Conservation (phyloP, 352 stramenopile species). For the Phytophthora pini region DNA sequence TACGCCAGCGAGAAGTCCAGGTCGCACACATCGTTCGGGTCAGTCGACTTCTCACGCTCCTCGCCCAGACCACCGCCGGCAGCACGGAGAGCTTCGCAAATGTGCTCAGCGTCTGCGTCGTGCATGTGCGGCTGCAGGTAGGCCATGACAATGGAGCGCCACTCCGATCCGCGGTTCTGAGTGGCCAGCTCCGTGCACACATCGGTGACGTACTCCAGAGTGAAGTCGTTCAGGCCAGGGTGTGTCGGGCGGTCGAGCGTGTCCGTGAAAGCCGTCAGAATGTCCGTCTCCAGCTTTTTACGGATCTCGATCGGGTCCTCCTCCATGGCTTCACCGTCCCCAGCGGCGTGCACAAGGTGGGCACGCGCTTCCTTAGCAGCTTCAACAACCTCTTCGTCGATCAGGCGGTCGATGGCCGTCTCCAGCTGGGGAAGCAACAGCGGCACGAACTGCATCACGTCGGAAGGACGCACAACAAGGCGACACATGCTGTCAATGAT, state of each 20-base stretch:
- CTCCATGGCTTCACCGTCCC: conserved; percentile 55
- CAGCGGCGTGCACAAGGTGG: conserved; percentile 64
- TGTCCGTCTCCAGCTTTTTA: conserved; percentile 52
- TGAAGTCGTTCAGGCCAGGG: conserved; percentile 57
- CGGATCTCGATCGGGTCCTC: conserved; percentile 67
- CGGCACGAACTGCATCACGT: conserved; percentile 93
- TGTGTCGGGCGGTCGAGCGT: conserved; percentile 56
- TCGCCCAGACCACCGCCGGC: conserved; percentile 60
- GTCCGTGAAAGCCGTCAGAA: conserved; percentile 53
- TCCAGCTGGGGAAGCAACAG: conserved; percentile 93
- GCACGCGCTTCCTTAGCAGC: conserved; percentile 62
- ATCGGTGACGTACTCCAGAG: conserved; percentile 65
- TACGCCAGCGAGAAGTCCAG: conserved; percentile 79
- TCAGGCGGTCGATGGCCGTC: conserved; percentile 91
- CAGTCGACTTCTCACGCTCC: conserved; percentile 59
- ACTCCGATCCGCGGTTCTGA: conserved; percentile 65
- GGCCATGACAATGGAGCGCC: conserved; percentile 52
- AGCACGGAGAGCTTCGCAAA: conserved; percentile 59
- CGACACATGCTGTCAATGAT: conserved; percentile 96
- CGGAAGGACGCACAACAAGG: conserved; percentile 85
- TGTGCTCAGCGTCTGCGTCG: conserved; percentile 50
- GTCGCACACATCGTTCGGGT: conserved; percentile 77
- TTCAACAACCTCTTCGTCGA: conserved; percentile 92
- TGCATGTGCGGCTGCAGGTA: conserved; percentile 70
- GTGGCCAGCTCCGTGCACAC: conserved; percentile 68